Percentiles rank a stretch among this genome's conserved stretches.
Conservation (phyloP, 2,329 filamentous ascomycete genomes). For the Cladophialophora bantiana region DNA sequence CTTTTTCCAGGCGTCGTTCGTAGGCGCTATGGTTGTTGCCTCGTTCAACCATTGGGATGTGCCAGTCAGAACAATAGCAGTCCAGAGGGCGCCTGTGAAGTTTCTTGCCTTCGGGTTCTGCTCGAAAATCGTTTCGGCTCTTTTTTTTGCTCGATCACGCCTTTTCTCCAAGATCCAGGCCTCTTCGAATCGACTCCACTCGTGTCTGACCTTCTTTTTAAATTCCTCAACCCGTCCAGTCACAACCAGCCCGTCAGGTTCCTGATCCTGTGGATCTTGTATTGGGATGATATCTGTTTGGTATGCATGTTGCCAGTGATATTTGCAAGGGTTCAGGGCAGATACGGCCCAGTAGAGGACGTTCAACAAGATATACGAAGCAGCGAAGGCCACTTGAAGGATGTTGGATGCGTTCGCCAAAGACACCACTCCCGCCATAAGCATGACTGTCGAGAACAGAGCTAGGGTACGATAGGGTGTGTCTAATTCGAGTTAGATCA, state of each 20-base stretch:
- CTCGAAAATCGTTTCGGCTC: constrained; percentile 13
- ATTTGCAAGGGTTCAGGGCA: constrained; percentile 31
- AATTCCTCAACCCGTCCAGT: constrained; percentile 1
- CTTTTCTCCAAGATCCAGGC: constrained; percentile 20
- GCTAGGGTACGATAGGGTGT: constrained; percentile 62
- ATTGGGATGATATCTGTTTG: constrained; percentile 19
- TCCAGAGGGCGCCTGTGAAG: constrained; percentile 58
- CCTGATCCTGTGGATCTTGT: constrained; percentile 12
- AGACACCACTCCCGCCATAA: constrained; percentile 68
- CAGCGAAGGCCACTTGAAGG: constrained; percentile 66
- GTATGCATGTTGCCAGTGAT: constrained; percentile 36
- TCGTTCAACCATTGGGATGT: constrained; percentile 50
- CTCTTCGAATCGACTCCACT: constrained; percentile 29
- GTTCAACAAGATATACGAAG: constrained; percentile 66
- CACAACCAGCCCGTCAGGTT: not conserved
- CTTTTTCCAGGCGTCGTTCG: constrained; percentile 49
- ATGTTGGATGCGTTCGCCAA: constrained; percentile 69
- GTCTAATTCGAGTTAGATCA: constrained; percentile 32
- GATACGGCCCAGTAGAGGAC: constrained; percentile 65
- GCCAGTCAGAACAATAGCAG: constrained; percentile 55
- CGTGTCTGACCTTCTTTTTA: constrained; percentile 12
- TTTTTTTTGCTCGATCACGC: not conserved
- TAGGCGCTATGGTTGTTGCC: constrained; percentile 47
- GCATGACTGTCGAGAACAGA: constrained; percentile 63
- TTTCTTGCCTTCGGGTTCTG: constrained; percentile 29